Evolutionary conservation across 768 basidiomycete species (phyloP).

Genomic region (Lactifluus echinatus): DNA sequence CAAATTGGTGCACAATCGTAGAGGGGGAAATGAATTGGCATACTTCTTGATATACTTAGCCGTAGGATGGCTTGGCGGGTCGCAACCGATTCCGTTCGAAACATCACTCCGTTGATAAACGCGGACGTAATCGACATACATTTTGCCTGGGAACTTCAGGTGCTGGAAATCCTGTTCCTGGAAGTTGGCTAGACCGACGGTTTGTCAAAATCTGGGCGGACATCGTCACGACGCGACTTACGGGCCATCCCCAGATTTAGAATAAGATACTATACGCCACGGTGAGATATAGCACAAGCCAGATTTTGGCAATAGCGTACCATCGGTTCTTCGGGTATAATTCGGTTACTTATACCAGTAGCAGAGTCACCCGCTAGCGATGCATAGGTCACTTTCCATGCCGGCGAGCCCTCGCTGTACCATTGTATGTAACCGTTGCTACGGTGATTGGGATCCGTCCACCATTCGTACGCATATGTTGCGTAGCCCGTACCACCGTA

Average conservation of each 20-base stretch:
- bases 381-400: slow-evolving; percentile 64
- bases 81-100: slow-evolving; percentile 65
- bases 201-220: neutral
- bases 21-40: slow-evolving; percentile 15
- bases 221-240: slow-evolving; percentile 25
- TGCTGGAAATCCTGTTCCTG: slow-evolving; percentile 63
- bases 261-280: slow-evolving; percentile 57
- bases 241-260: slow-evolving; percentile 78
- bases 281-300: neutral
- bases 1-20: neutral
- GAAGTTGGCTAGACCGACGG: slow-evolving; percentile 43
- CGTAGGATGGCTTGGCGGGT: slow-evolving; percentile 74
- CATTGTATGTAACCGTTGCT: slow-evolving; percentile 77
- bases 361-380: slow-evolving; percentile 59
- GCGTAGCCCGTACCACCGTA: slow-evolving; percentile 51
- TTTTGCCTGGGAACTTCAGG: slow-evolving; percentile 66
- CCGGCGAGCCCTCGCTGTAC: slow-evolving; percentile 54
- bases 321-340: slow-evolving; percentile 90
- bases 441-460: slow-evolving; percentile 59
- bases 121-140: slow-evolving; percentile 87
- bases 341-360: slow-evolving; percentile 50
- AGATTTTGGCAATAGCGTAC: slow-evolving; percentile 34
- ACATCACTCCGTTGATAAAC: slow-evolving; percentile 74
- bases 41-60: slow-evolving; percentile 66
- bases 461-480: slow-evolving; percentile 74